A percentile compares a stretch with the other conserved stretches of the same genome.
Evolutionary conservation across 2,329 filamentous ascomycete genomes (phyloP).

Genomic region (Pseudohalonectria lignicola): DNA sequence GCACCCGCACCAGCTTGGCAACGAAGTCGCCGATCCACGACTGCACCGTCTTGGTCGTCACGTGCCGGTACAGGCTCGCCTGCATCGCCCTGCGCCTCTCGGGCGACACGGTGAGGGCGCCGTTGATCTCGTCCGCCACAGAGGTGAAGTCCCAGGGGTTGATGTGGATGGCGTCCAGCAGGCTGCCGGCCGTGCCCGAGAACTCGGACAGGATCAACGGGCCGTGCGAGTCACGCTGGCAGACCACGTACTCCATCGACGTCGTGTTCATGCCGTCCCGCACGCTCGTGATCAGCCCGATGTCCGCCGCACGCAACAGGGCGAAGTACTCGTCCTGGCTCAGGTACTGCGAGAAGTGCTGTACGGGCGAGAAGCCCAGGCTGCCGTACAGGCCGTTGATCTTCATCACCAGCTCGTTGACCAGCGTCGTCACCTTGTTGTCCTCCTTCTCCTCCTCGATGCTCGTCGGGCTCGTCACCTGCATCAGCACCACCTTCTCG

Average conservation of each 20-base stretch:
- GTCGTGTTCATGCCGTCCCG: conserved; percentile 98
- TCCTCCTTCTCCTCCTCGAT: conserved; percentile 69
- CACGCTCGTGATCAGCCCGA: conserved; percentile 90
- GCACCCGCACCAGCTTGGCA: conserved; percentile 66
- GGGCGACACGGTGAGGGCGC: conserved; percentile 65
- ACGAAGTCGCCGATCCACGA: conserved; percentile 76
- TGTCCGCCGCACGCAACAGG: conserved; percentile 78
- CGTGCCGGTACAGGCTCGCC: conserved; percentile 66
- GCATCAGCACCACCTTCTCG: conserved; percentile 84
- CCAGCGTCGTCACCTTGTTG: conserved; percentile 74
- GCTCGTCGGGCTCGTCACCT: conserved; percentile 82
- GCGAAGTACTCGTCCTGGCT: conserved; percentile 88
- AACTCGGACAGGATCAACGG: conserved; percentile 94
- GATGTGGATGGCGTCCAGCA: conserved; percentile 83
- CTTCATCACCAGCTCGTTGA: conserved; percentile 79
- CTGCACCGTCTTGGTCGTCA: conserved; percentile 77
- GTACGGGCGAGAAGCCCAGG: conserved; percentile 78
- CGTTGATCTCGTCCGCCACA: conserved; percentile 73
- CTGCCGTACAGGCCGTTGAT: conserved; percentile 91
- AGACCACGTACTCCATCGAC: conserved; percentile 87
- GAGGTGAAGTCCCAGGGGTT: conserved; percentile 89
- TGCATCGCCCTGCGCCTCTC: conserved; percentile 60
- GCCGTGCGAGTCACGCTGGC: conserved; percentile 76
- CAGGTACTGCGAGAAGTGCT: conserved; percentile 91
- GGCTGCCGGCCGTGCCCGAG: conserved; percentile 80